A percentile compares a stretch with the other conserved stretches of the same genome.
Conservation (phyloP, 768 basidiomycete species). For the Ramaria sp. region DNA sequence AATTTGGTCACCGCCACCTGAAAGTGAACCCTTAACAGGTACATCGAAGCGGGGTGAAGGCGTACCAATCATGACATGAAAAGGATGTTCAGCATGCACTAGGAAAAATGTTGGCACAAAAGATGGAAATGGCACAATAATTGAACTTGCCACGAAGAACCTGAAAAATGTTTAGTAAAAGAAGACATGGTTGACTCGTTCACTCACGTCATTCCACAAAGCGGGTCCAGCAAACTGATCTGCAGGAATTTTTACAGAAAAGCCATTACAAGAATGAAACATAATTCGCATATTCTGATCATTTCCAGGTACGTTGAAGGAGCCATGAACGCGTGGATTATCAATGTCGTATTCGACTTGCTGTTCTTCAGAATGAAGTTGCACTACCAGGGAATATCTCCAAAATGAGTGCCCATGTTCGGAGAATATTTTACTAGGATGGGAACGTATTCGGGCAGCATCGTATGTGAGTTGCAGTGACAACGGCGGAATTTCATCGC, state of each 20-base stretch:
- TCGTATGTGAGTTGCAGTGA: neutral
- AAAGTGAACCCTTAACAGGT: neutral
- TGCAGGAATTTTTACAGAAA: constrained; percentile 8
- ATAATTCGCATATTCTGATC: constrained; percentile 12
- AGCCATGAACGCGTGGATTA: neutral
- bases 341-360: constrained; percentile 8
- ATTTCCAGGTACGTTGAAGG: constrained; percentile 11
- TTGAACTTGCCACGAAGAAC: constrained; percentile 4
- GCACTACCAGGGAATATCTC: constrained; percentile 8
- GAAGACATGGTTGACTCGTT: neutral
- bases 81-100: constrained; percentile 8
- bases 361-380: constrained; percentile 1
- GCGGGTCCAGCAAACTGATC: constrained; percentile 10
- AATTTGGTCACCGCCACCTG: constrained; percentile 8
- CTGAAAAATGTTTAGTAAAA: neutral
- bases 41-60: neutral
- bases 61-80: constrained; percentile 12
- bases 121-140: neutral
- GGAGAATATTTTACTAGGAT: neutral
- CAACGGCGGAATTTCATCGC: neutral
- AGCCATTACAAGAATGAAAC: constrained; percentile 14
- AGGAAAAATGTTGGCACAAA: neutral
- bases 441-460: neutral
- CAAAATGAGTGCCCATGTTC: constrained; percentile 7
- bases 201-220: constrained; percentile 11